phyloP scores from a whole-genome alignment of 495 filamentous ascomycete genomes.

The Podospora pseudocomata region DNA sequence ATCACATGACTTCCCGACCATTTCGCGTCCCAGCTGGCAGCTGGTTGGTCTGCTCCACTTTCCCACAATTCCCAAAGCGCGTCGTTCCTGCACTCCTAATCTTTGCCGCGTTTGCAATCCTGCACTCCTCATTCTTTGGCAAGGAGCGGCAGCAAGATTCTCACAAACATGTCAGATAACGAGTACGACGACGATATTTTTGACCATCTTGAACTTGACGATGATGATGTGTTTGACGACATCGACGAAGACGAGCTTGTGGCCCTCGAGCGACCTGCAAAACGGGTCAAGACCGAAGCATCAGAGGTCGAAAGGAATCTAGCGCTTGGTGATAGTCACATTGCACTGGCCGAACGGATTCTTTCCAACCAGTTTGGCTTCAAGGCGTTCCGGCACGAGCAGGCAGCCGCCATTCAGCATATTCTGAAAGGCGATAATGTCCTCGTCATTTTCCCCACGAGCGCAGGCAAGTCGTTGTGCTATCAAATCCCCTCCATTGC shows the following conservation, averaged over 20 bases:
- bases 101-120: no score
- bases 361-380: conserved; percentile 48
- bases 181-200: conserved; percentile 28
- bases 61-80: not conserved
- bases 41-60: not conserved
- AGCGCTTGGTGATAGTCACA: not conserved
- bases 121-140: not conserved
- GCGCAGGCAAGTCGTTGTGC: conserved; percentile 56
- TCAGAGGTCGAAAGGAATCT: not conserved
- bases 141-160: not conserved
- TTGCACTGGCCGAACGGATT: conserved; percentile 15
- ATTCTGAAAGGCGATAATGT: conserved; percentile 49
- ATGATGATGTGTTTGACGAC: conserved; percentile 23
- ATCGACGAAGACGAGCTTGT: conserved; percentile 23
- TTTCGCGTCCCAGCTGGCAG: not conserved
- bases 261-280: conserved; percentile 21
- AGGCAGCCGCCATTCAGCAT: conserved; percentile 50
- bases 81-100: not conserved
- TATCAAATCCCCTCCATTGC: conserved; percentile 56
- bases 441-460: conserved; percentile 56
- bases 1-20: not conserved
- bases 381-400: conserved; percentile 48
- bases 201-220: conserved; percentile 13
- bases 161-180: conserved; percentile 9
- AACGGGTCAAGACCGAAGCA: conserved; percentile 8